Evolutionary conservation across 805 yeast genomes (phyloP), one percentile per base, ranked within the genome.

Genomic region (Cyberlindnera maritima): DNA sequence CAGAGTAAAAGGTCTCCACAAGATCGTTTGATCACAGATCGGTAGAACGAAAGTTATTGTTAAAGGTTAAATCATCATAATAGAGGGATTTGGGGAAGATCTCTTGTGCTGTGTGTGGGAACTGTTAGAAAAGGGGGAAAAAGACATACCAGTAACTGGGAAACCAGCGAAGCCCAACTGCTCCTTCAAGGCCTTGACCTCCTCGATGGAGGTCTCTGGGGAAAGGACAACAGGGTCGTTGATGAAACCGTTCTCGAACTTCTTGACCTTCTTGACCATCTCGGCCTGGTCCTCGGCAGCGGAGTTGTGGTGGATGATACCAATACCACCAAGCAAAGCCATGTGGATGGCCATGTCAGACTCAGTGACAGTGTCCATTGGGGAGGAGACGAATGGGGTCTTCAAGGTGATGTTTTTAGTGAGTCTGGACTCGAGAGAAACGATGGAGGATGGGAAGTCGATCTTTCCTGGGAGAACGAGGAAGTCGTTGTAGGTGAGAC

Each of bases 1-100:
- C 79, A 75, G 81, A 61, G 62, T 58, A 66, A 61, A 63, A 68
- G 59, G 56, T 84, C 60, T 90, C 97, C 95, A 71, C 97, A 89
- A 80, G 96, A 87, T 90, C 94, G 96, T 85, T 83, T 83, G 94
- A 87, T 85, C 96, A 71, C 66, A 75, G n/a, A 63, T 85, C 97
- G 96, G 98, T 85, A 92, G 99, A 92, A 92, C 98, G 99, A 92
- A 92, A 92, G 98, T 92, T 90, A 88, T 76, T 68, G 65, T 55
- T 56, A 44, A 62, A 54, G 39, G 56, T 54, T 47, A 64, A 64
- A 76, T 82, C 86, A 81, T 82, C 88, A 81, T 65, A 28, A 28
- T 46, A 58, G 44, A 49, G 18, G 39, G 18, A 18, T 19, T 11
- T 10, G 25, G 25, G 6, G n/a, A 5, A 20, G 20, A 32, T 11